A percentile compares a stretch with the other conserved stretches of the same genome.
Evolutionary conservation across 345 rosid species (phyloP).

Genomic region (Populus tremula): DNA sequence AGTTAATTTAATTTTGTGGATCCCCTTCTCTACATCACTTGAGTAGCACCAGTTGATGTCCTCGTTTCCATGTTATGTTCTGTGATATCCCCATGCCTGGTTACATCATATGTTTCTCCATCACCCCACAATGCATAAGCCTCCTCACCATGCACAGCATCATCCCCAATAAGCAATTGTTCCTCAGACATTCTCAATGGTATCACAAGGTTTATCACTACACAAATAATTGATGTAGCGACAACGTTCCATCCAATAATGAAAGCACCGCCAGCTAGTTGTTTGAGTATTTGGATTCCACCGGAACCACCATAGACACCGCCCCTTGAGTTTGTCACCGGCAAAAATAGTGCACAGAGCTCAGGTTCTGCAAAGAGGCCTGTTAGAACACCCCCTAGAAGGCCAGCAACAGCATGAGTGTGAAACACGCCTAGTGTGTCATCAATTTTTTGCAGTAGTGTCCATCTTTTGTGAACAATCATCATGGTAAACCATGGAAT

Average conservation of each 20-base stretch:
- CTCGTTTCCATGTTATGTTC: neutral
- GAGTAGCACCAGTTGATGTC: slow-evolving; percentile 17
- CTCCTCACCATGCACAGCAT: slow-evolving; percentile 52
- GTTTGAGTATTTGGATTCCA: slow-evolving; percentile 44
- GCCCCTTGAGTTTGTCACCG: slow-evolving; percentile 39
- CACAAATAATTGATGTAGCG: slow-evolving; percentile 40
- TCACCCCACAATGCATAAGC: slow-evolving; percentile 56
- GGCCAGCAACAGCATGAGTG: slow-evolving; percentile 51
- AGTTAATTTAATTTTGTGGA: no score
- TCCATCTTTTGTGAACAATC: slow-evolving; percentile 46
- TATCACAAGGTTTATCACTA: slow-evolving; percentile 24
- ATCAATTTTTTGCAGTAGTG: slow-evolving; percentile 34
- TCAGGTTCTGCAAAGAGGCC: slow-evolving; percentile 49
- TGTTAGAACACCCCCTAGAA: slow-evolving; percentile 41
- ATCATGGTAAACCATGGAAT: slow-evolving; percentile 57
- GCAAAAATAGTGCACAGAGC: slow-evolving; percentile 35
- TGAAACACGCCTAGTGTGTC: slow-evolving; percentile 50
- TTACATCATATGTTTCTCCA: slow-evolving; percentile 38
- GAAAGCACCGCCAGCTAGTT: slow-evolving; percentile 37
- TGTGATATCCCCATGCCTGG: slow-evolving; percentile 18
- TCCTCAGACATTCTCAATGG: slow-evolving; percentile 51
- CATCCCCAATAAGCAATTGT: slow-evolving; percentile 41
- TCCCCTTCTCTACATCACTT: slow-evolving; percentile 24
- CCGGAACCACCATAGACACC: slow-evolving; percentile 43
- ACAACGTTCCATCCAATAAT: slow-evolving; percentile 44